Evolutionary conservation across 371 early-diverging fungal genomes (phyloP).

Genomic region (Rozella allomycis): DNA sequence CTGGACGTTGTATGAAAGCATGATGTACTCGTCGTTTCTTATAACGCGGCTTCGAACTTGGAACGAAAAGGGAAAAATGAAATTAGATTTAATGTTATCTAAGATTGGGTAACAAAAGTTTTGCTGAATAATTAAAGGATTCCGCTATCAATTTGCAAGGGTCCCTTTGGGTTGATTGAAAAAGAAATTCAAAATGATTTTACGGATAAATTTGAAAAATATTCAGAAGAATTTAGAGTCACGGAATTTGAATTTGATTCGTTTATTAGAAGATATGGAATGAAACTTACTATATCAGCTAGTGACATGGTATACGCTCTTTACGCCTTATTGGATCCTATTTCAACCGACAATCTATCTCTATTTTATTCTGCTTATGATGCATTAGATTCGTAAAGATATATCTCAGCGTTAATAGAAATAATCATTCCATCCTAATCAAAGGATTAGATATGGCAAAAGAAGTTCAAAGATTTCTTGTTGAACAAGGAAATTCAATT

Average conservation of each 20-base stretch:
- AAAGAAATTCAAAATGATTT: constrained; percentile 43
- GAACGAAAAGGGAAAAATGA: constrained; percentile 52
- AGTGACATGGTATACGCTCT: constrained; percentile 58
- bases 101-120: constrained; percentile 51
- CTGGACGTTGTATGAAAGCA: constrained; percentile 66
- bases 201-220: constrained; percentile 31
- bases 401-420: too few species aligned
- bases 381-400: too few species aligned
- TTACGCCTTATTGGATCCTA: constrained; percentile 46
- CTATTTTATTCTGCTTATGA: too few species aligned
- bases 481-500: too few species aligned
- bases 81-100: constrained; percentile 51
- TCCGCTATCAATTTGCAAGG: constrained; percentile 39
- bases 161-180: constrained; percentile 55
- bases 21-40: constrained; percentile 66
- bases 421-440: too few species aligned
- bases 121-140: constrained; percentile 15
- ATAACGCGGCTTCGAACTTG: constrained; percentile 61
- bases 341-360: too few species aligned
- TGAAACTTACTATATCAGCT: constrained; percentile 43
- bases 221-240: constrained; percentile 55
- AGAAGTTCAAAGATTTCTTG: too few species aligned
- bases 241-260: constrained; percentile 48
- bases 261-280: constrained; percentile 58
- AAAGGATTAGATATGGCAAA: too few species aligned